Evolutionary conservation across 768 basidiomycete species (phyloP), one percentile per base, ranked within the genome.

Genomic region (Tephrocybe sp.): DNA sequence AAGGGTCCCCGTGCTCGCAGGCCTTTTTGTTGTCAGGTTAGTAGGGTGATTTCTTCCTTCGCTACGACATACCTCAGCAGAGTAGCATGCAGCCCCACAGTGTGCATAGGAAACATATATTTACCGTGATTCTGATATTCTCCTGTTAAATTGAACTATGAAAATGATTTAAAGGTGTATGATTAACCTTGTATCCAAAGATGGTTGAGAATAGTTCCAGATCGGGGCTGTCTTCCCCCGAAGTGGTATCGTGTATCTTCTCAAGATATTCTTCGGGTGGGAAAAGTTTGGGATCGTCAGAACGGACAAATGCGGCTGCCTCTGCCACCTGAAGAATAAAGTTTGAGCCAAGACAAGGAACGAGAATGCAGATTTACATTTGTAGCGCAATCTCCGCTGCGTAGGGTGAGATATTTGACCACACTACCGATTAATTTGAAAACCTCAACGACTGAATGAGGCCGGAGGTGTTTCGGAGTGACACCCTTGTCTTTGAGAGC

Each of bases 271-370:
- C 62, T 1, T 53, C 55, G 5, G 61, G 51, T 3, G 76, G 73
- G 60, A 83, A 83, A 2, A 85, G 59, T 10, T 57, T 59, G 1
- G 75, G 74, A 51, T 86, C 80, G 50, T 76, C 75, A 4, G 80
- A 75, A 12, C 83, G 79, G 36, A 81, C 64, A 58, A 87, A 86
- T 1, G 81, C 84, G 24, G 75, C 81, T 4, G 77, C 71, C 64
- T 86, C 85, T 12, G 71, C 76, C 28, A 76, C 68, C 76, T 78
- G 53, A 20, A 50, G 14, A 23, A 45, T 8, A 14, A 30, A 18
- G 33, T 40, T 26, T 25, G 9, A 38, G 23, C 8, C 14, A 26
- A 25, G 17, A 32, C 23, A 5, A 32, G 11, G 48, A 8, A 50
- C 12, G 6, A 23, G 28, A 50, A 5, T 10, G 3, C 28, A 30